Evolutionary conservation across 1,284 basidiomycete species (phyloP), one percentile per base, ranked within the genome.

Genomic region (Boletus smithii): DNA sequence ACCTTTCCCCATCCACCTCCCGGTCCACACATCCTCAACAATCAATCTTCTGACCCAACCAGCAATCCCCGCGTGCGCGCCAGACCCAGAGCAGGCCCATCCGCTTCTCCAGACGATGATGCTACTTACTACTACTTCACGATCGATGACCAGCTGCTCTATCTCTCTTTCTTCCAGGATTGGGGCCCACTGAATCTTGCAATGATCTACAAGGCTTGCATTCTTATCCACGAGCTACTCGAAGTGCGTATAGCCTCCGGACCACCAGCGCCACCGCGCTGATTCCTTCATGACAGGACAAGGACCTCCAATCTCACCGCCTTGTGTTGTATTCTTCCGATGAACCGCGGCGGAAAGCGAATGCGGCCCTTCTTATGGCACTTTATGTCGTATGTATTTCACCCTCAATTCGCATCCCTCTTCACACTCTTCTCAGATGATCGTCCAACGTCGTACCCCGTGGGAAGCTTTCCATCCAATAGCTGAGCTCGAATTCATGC

Each of bases 391-490:
- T 93, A 59, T 51, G 88, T 53, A 29, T 36, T 16, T 34, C 77
- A 31, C 40, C 39, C 32, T 50, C 13, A 26, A 34, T 38, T 58
- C 56, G 41, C 26, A 11, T 32, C 51, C 33, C 48, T 52, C 48
- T 54, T 54, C 52, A 65, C 50, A 44, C 44, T 30, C 45, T 48
- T 40, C 34, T 24, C 62, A 97, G 93, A 88, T 98, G 81, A 93
- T 98, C 54, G 92, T 98, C 6, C 85, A 91, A 66, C 81, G 91
- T 53, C 84, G 86, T 49, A 79, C 87, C n/a, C 95, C 95, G 20
- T 95, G 92, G 81, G 91, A 97, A 67, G 93, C 93, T 3, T 95
- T 97, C 66, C 83, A 91, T 60, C 93, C 95, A 5, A 85, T 97
- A 44, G 89, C 91, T 31, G 85, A 91, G 61, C 65, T 95, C 36